Base-by-base conservation (phyloP, 1,139 yeast genomes). In the Fermentozyma sake region DNA sequence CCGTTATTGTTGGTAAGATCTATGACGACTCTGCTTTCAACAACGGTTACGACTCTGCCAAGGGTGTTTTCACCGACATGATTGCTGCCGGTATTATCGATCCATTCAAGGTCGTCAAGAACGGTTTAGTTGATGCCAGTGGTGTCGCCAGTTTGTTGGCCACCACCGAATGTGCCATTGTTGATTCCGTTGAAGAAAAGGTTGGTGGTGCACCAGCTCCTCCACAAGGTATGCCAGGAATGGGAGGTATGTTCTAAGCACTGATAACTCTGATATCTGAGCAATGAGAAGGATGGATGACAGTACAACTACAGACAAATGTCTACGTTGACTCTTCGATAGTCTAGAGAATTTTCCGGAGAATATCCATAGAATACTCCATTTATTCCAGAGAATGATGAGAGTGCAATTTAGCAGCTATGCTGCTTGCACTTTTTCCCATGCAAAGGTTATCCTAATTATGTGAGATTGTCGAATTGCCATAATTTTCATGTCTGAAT, bases 131-230 rank as follows among this genome's bases (percentile, higher is more conserved):
- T 33, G 98, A 91, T 52, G 99, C 99, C 36, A 76, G 95, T 32
- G 96, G 97, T 69, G 98, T 91, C 44, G 98, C 99, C 30, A 87
- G 97, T 16, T 74, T 91, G 59, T 76, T 91, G 61, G 98, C 97
- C 44, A 93, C 98, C 33, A 91, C 98, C 41, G 99, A 91, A 69
- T 93, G 96, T 64, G 96, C 97, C 42, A 86, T 91, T 55, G 97
- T 89, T 38, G 96, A 89, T 50, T 96, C 94, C 49, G 96, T 96
- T 47, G 89, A 84, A 65, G 94, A 91, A 48, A 74, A 84, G 61
- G 62, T 81, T 41, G 76, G 87, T 41, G 72, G 84, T 35, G 48
- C 64, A 28, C 69, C 76, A 40, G 72, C 78, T 43, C 72, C 76
- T 32, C 72, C 74, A 34, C 75, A 75, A 40, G 68, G 68, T 31